phyloP scores from a whole-genome alignment of 768 basidiomycete species.

The Sporobolomyces roseus region DNA sequence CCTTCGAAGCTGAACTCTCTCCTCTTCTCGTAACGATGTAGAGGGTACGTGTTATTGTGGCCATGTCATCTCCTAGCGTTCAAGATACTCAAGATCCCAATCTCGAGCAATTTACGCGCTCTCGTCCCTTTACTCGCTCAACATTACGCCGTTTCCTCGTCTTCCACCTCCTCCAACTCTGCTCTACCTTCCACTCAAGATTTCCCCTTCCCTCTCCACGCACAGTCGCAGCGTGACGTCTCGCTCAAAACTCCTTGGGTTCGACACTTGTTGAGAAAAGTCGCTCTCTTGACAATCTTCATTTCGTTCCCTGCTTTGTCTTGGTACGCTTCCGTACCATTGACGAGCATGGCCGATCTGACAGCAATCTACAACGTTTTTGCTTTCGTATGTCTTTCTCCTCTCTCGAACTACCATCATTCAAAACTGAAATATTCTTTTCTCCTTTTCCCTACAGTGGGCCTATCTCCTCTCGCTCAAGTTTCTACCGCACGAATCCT shows the following conservation, averaged over 20 bases:
- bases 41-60: constrained; percentile 65
- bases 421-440: constrained; percentile 63
- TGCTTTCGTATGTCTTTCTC: constrained; percentile 26
- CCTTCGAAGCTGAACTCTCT: too few species aligned
- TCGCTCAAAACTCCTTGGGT: constrained; percentile 20
- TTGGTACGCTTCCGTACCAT: constrained; percentile 41
- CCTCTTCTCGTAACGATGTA: not conserved
- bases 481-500: constrained; percentile 51
- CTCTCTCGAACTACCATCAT: constrained; percentile 19
- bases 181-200: constrained; percentile 15
- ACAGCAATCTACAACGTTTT: constrained; percentile 42
- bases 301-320: constrained; percentile 55
- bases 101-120: constrained; percentile 56
- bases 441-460: constrained; percentile 81
- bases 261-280: constrained; percentile 5
- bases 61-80: constrained; percentile 76
- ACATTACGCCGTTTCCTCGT: constrained; percentile 49
- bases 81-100: constrained; percentile 54
- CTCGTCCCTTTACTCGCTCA: constrained; percentile 54
- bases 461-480: constrained; percentile 77
- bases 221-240: not conserved
- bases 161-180: not conserved
- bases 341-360: constrained; percentile 54
- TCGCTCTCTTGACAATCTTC: constrained; percentile 54
- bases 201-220: constrained; percentile 24